Percentiles rank a stretch among this genome's conserved stretches.
Evolutionary conservation across 2,329 filamentous ascomycete genomes (phyloP).

Genomic region (Coniochaeta sp.): DNA sequence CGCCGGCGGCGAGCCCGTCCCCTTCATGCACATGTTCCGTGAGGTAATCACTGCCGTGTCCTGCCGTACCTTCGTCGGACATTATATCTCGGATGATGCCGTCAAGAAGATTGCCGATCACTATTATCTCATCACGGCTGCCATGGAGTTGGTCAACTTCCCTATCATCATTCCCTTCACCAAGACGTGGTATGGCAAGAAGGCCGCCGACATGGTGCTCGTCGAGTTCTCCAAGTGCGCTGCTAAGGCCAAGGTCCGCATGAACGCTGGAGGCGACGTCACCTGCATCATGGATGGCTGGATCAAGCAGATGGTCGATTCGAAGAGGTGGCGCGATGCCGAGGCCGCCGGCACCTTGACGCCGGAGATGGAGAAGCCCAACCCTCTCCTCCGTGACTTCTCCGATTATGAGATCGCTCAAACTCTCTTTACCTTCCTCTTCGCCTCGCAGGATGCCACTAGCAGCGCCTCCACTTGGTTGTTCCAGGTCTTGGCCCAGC

Average conservation of each 20-base stretch:
- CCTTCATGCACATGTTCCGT: constrained; percentile 89
- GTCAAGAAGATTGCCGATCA: constrained; percentile 94
- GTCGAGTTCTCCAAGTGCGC: constrained; percentile 86
- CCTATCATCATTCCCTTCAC: constrained; percentile 93
- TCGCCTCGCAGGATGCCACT: constrained; percentile 95
- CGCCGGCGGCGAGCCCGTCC: constrained; percentile 63
- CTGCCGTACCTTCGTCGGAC: constrained; percentile 92
- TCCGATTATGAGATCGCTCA: constrained; percentile 86
- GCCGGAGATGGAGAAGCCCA: constrained; percentile 70
- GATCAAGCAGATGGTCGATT: constrained; percentile 83
- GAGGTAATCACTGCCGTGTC: constrained; percentile 93
- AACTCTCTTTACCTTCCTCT: constrained; percentile 93
- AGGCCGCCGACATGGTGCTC: constrained; percentile 86
- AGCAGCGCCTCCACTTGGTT: constrained; percentile 91
- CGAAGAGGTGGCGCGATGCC: constrained; percentile 72
- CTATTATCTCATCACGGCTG: constrained; percentile 94
- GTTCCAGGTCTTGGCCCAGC: constrained; percentile 89
- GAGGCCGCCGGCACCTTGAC: constrained; percentile 64
- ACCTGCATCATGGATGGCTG: constrained; percentile 95
- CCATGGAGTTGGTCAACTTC: constrained; percentile 96
- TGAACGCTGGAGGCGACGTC: constrained; percentile 79
- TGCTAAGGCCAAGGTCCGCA: constrained; percentile 85
- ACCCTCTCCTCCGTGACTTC: constrained; percentile 77
- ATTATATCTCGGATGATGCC: constrained; percentile 86
- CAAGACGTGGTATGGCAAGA: constrained; percentile 96